A percentile compares a stretch with the other conserved stretches of the same genome.
Evolutionary conservation across 1,284 basidiomycete genomes (phyloP).

Genomic region (Fomes fomentarius): DNA sequence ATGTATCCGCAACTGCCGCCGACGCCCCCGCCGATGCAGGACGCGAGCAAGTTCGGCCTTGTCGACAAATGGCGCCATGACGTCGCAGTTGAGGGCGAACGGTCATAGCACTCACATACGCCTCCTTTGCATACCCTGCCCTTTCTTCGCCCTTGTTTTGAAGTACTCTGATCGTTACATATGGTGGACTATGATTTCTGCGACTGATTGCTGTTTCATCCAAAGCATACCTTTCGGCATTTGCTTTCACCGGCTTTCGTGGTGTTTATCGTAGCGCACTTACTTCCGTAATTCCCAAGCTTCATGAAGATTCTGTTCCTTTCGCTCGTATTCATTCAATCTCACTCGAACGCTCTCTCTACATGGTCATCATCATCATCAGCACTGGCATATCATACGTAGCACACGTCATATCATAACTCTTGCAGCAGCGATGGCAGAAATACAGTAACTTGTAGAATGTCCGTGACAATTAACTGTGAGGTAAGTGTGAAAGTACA

Average conservation of each 20-base stretch:
- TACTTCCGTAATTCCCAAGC: conserved; percentile 7
- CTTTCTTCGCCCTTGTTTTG: no score
- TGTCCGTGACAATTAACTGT: conserved; percentile 26
- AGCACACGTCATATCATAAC: conserved; percentile 25
- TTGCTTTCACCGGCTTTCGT: conserved; percentile 15
- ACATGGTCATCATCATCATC: background rate
- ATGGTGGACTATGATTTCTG: no score
- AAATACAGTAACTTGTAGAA: conserved; percentile 35
- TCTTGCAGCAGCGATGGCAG: conserved; percentile 23
- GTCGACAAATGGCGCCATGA: conserved; percentile 82
- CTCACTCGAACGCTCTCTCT: background rate
- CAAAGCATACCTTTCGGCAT: background rate
- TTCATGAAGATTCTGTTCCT: background rate
- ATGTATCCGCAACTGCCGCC: conserved; percentile 45
- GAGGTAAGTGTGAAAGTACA: conserved; percentile 18
- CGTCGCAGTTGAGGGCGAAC: conserved; percentile 69
- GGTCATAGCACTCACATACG: conserved; percentile 16
- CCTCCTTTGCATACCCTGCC: background rate
- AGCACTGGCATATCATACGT: conserved; percentile 4
- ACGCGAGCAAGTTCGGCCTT: conserved; percentile 63
- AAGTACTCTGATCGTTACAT: no score
- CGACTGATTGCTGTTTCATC: conserved; percentile 3
- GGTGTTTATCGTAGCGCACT: background rate
- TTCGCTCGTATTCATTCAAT: background rate
- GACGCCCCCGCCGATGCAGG: conserved; percentile 65